Evolutionary conservation across 2,329 filamentous ascomycete species (phyloP).

Genomic region (Acrocalymma vagum): DNA sequence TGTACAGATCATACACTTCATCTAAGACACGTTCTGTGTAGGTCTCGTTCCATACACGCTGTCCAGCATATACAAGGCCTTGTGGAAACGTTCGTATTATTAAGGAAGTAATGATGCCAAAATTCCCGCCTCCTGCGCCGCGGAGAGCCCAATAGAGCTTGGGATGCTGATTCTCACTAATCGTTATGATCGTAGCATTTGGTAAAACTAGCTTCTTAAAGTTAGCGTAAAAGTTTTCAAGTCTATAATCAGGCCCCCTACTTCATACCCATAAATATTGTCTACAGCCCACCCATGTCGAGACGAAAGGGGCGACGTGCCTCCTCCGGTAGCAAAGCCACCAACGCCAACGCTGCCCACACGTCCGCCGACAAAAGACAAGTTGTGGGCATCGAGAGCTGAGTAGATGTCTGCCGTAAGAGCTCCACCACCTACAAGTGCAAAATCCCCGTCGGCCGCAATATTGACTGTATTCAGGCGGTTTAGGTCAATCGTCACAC

Average conservation of each 20-base stretch:
- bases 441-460: background rate
- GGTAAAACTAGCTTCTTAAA: constrained; percentile 35
- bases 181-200: constrained; percentile 32
- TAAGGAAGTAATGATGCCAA: constrained; percentile 8
- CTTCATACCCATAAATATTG: constrained; percentile 2
- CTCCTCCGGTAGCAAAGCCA: constrained; percentile 1
- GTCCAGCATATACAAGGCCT: background rate
- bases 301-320: background rate
- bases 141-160: constrained; percentile 45
- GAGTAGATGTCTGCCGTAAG: too few species aligned
- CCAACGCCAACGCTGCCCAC: constrained; percentile 1
- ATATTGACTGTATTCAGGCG: background rate
- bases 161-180: constrained; percentile 27
- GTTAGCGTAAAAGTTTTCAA: background rate
- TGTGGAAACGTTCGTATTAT: constrained; percentile 2
- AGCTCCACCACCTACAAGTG: too few species aligned
- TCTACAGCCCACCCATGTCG: background rate
- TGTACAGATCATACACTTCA: too few species aligned
- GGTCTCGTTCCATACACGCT: background rate
- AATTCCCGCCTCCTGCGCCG: constrained; percentile 31
- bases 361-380: constrained; percentile 4
- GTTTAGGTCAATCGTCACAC: background rate
- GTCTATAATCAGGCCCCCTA: background rate
- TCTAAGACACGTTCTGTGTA: too few species aligned
- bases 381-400: constrained; percentile 1